A percentile compares a stretch with the other conserved stretches of the same genome.
Evolutionary conservation across 768 basidiomycete species (phyloP).

Genomic region (Calocera cornea): DNA sequence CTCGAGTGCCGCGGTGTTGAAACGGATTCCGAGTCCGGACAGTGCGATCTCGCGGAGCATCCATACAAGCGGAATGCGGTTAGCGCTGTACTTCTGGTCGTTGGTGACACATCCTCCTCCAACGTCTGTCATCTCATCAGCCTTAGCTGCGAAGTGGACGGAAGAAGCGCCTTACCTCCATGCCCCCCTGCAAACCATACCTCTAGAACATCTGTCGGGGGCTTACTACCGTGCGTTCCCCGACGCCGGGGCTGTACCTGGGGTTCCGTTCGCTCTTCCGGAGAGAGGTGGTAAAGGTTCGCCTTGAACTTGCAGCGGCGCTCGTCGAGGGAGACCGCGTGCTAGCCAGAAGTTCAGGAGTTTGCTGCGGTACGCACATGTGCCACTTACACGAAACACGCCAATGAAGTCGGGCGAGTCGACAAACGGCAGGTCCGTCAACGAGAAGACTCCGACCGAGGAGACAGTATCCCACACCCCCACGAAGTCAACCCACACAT

Average conservation of each 20-base stretch:
- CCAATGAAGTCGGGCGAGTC: constrained; percentile 12
- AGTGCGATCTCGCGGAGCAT: constrained; percentile 54
- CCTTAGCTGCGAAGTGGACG: background rate
- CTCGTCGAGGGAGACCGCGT: constrained; percentile 67
- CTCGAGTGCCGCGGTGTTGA: constrained; percentile 18
- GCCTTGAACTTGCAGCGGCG: constrained; percentile 44
- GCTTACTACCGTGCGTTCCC: constrained; percentile 22
- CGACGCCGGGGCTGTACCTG: constrained; percentile 38
- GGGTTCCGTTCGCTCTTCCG: background rate
- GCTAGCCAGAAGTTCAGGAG: constrained; percentile 17
- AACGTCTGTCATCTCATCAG: constrained; percentile 36
- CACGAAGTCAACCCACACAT: constrained; percentile 16
- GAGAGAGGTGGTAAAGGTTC: constrained; percentile 13
- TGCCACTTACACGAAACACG: background rate
- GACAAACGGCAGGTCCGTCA: constrained; percentile 16
- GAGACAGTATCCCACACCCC: constrained; percentile 20
- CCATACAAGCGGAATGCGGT: constrained; percentile 56
- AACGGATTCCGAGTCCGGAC: constrained; percentile 43
- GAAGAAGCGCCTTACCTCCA: constrained; percentile 34
- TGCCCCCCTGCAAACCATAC: constrained; percentile 75
- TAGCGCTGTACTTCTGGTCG: constrained; percentile 38
- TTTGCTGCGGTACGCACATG: constrained; percentile 47
- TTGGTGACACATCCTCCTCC: constrained; percentile 45
- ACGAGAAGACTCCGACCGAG: constrained; percentile 15
- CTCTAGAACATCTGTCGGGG: constrained; percentile 21